Percentiles rank a stretch among this genome's conserved stretches.
These are phyloP conservation scores for Xylaria arbuscula DNA, from an alignment of 2,329 filamentous ascomycete species.

Conservation along the genomic window DNA sequence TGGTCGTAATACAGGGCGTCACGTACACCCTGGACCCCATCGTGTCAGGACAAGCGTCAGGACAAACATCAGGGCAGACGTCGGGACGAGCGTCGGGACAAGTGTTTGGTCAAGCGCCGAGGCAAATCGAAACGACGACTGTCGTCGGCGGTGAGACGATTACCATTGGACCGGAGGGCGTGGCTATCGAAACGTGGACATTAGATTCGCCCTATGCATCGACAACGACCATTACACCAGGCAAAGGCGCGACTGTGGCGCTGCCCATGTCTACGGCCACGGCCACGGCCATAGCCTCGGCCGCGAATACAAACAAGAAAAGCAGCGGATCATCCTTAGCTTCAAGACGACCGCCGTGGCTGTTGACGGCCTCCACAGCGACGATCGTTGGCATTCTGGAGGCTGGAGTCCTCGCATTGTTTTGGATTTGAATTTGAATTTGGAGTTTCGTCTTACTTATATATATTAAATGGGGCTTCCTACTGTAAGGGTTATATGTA, in stretches of 20 bases:
- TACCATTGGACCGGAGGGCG: slow-evolving; percentile 62
- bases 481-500: slow-evolving; percentile 13
- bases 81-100: too few species aligned
- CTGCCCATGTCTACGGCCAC: slow-evolving; percentile 37
- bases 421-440: slow-evolving; percentile 36
- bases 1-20: slow-evolving; percentile 61
- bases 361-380: slow-evolving; percentile 51
- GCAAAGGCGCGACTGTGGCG: slow-evolving; percentile 38
- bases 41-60: slow-evolving; percentile 49
- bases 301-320: slow-evolving; percentile 24
- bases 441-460: neutral
- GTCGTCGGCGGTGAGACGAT: slow-evolving; percentile 63
- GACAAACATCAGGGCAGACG: too few species aligned
- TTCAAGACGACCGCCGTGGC: slow-evolving; percentile 38
- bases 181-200: slow-evolving; percentile 60
- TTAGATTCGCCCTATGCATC: slow-evolving; percentile 59
- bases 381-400: slow-evolving; percentile 54
- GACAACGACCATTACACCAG: slow-evolving; percentile 55
- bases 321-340: slow-evolving; percentile 36
- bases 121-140: slow-evolving; percentile 53
- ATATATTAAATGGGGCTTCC: neutral
- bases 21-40: slow-evolving; percentile 62
- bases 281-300: slow-evolving; percentile 35
- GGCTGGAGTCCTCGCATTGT: slow-evolving; percentile 33
- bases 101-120: too few species aligned